Evolutionary conservation across 768 basidiomycete genomes (phyloP).

Genomic region (Podaxis sp.): DNA sequence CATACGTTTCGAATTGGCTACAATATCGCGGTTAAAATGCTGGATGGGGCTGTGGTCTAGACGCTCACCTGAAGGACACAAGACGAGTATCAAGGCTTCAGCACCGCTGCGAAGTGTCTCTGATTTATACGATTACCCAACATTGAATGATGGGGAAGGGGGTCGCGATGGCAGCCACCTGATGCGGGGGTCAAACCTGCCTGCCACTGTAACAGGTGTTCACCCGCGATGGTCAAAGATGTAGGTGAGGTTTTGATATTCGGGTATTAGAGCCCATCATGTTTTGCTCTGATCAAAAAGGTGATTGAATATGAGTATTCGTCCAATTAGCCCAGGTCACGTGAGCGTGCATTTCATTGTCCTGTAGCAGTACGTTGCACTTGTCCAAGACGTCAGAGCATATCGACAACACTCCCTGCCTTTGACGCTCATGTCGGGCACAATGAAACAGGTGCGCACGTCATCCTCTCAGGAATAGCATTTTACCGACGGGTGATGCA

Average conservation of each 20-base stretch:
- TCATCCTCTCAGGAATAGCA: background rate
- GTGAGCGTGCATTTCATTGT: background rate
- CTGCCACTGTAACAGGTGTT: background rate
- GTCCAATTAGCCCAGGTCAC: background rate
- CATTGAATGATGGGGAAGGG: background rate
- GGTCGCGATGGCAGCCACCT: conserved; percentile 1
- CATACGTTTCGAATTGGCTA: conserved; percentile 20
- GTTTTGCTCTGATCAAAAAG: too few relatives aligned
- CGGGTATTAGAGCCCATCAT: background rate
- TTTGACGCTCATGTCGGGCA: conserved; percentile 25
- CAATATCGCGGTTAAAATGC: background rate
- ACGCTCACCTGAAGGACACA: background rate
- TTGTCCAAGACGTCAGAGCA: background rate
- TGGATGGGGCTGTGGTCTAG: background rate
- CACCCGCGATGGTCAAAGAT: background rate
- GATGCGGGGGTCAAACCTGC: background rate
- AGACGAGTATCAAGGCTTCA: background rate
- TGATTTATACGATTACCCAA: background rate
- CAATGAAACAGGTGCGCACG: conserved; percentile 29
- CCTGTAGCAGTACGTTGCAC: conserved; percentile 6
- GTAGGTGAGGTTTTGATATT: background rate
- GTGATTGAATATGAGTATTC: background rate
- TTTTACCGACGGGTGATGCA: conserved; percentile 7
- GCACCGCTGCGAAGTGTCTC: background rate
- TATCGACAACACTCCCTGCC: background rate